These are phyloP conservation scores for Fusarium pseudonygamai DNA, from an alignment of 2,329 filamentous ascomycete genomes.

Conservation along the genomic window DNA sequence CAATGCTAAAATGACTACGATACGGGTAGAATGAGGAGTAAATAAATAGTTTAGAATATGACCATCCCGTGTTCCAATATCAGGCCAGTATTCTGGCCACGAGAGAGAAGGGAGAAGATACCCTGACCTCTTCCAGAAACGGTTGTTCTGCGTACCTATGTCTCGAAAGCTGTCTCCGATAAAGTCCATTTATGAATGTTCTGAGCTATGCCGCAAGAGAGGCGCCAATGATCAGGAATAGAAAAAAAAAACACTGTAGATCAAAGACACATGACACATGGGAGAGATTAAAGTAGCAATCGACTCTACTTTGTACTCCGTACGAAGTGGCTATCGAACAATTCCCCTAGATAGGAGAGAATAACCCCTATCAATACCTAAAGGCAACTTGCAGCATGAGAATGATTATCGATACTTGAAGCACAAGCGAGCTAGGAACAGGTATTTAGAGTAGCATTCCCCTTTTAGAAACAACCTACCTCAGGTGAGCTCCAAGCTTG, in stretches of 20 bases:
- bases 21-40: not conserved
- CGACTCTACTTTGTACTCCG: not conserved
- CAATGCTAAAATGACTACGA: constrained; percentile 9
- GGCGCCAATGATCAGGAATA: not conserved
- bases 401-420: constrained; percentile 15
- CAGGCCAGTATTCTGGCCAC: not conserved
- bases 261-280: not conserved
- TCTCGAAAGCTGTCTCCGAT: constrained; percentile 18
- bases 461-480: constrained; percentile 33
- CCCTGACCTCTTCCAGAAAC: not conserved
- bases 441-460: constrained; percentile 25
- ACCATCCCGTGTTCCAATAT: not conserved
- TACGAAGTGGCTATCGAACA: not conserved
- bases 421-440: constrained; percentile 16
- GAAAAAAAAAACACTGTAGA: not conserved
- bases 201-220: not conserved
- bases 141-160: constrained; percentile 15
- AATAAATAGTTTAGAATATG: not conserved
- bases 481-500: constrained; percentile 23
- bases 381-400: not conserved
- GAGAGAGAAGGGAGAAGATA: constrained; percentile 12
- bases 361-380: constrained; percentile 10
- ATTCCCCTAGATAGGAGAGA: constrained; percentile 1
- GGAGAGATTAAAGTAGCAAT: not conserved
- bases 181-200: not conserved